A percentile compares a stretch with the other conserved stretches of the same genome.
Conservation (phyloP, 192 early-diverging fungal species). For the Linnemannia elongata region DNA sequence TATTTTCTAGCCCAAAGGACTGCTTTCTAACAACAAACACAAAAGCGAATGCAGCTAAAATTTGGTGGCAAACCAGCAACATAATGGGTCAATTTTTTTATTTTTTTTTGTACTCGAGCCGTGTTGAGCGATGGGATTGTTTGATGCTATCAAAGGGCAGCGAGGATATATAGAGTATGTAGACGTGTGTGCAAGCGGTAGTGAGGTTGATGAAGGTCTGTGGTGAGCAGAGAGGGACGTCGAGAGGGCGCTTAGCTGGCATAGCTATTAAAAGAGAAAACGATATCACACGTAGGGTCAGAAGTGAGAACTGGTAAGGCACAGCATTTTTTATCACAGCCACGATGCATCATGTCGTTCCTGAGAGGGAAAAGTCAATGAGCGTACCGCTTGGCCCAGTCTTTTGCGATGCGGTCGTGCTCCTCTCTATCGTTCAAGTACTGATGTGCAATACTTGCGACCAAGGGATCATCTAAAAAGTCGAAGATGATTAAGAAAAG, state of each 20-base stretch:
- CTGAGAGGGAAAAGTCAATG: background rate
- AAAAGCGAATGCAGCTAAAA: no score
- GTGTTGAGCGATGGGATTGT: no score
- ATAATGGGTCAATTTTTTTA: no score
- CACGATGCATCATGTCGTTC: background rate
- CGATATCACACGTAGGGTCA: background rate
- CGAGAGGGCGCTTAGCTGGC: slow-evolving; percentile 8
- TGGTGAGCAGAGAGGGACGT: background rate
- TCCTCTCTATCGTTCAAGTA: slow-evolving; percentile 87
- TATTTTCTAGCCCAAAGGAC: no score
- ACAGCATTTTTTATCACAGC: background rate
- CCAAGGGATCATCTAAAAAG: slow-evolving; percentile 87
- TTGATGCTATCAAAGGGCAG: no score
- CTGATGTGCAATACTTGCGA: slow-evolving; percentile 91
- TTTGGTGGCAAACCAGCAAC: no score
- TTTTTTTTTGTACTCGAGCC: no score
- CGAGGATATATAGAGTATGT: no score
- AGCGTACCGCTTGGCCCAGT: slow-evolving; percentile 91
- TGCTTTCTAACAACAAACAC: no score
- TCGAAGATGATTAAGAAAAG: background rate
- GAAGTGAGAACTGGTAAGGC: background rate
- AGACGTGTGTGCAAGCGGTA: background rate
- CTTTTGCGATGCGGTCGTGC: slow-evolving; percentile 89
- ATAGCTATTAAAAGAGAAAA: slow-evolving; percentile 6
- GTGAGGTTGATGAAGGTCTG: background rate